A percentile compares a stretch with the other conserved stretches of the same genome.
Evolutionary conservation across 2,329 filamentous ascomycete genomes (phyloP).

Genomic region (Torrubiella hemipterigena): DNA sequence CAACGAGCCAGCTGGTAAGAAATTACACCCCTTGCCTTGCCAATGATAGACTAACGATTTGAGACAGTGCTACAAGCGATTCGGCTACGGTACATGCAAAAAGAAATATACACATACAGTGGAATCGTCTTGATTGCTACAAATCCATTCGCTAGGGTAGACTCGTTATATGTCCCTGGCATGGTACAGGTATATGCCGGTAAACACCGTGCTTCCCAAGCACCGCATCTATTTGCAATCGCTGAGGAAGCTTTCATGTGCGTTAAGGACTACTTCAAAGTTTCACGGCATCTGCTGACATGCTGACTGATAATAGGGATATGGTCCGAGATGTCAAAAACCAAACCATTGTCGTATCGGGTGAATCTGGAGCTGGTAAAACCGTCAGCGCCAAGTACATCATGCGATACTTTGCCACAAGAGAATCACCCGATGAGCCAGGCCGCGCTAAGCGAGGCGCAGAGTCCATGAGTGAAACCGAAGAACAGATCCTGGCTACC

Average conservation of each 20-base stretch:
- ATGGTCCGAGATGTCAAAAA: conserved; percentile 95
- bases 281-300: not conserved
- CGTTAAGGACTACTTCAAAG: conserved; percentile 24
- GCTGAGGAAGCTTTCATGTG: conserved; percentile 96
- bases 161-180: conserved; percentile 94
- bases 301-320: conserved; percentile 51
- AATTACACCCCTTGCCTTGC: conserved; percentile 7
- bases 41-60: conserved; percentile 11
- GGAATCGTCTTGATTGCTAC: conserved; percentile 97
- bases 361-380: conserved; percentile 96
- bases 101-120: conserved; percentile 99
- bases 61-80: conserved; percentile 84
- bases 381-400: conserved; percentile 99
- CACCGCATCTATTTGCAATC: conserved; percentile 96
- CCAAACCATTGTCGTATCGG: conserved; percentile 98
- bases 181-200: conserved; percentile 99
- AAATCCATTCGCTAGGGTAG: conserved; percentile 93
- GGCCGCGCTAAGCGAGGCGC: conserved; percentile 63
- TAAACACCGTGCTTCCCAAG: conserved; percentile 91
- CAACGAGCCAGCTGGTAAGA: conserved; percentile 89
- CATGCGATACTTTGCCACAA: conserved; percentile 98
- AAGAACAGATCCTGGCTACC: conserved; percentile 95
- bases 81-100: conserved; percentile 90
- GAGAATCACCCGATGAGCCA: conserved; percentile 84
- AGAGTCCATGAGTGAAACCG: conserved; percentile 88